Base-by-base conservation (phyloP, 164 flowering plant species). In the Pachysandra terminalis region DNA sequence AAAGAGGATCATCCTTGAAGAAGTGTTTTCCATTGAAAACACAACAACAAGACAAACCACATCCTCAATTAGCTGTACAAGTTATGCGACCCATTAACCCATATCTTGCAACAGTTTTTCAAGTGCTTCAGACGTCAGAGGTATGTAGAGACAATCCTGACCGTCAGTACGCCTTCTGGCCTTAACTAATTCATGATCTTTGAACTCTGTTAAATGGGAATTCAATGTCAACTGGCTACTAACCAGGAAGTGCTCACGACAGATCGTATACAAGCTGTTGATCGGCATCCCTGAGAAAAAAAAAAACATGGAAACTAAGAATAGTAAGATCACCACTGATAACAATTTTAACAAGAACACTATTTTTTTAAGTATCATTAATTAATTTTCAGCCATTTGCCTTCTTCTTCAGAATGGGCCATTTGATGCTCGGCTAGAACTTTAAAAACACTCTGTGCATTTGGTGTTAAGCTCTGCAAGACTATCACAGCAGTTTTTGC, bases 161-260 rank as follows among this genome's bases (percentile, higher is more conserved):
- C 97, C 99, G 76, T 95, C 97, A 22, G 84, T 71, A 70, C 85
- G 75, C 74, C 88, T 86, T 75, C 87, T 80, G 51, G 83, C 89
- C 84, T 90, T 95, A 32, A 95, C 86, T 79, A 95, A 63, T 64
- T 90, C 98, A 57, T 92, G 99, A 78, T 95, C 99, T 78, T 86
- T 90, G 73, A 95, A 95, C 74, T 95, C 99, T 26, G 96, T 95
- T 82, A 95, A 80, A 70, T 95, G 96, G 48, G 99, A 87, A 76
- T 90, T 92, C 66, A 95, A 61, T 9, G 93, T 86, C 51, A 82
- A 81, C 76, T 80, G 90, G 72, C 86, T 88, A 67, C 89, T 86
- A 51, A 85, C 89, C 56, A 88, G 74, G 71, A 88, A 88, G 13
- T 87, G 84, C 68, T 92, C 96, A 37, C 98, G 89, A 63, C 97